phyloP scores from a whole-genome alignment of 805 yeast genomes.

The Metschnikowia henanensis region DNA sequence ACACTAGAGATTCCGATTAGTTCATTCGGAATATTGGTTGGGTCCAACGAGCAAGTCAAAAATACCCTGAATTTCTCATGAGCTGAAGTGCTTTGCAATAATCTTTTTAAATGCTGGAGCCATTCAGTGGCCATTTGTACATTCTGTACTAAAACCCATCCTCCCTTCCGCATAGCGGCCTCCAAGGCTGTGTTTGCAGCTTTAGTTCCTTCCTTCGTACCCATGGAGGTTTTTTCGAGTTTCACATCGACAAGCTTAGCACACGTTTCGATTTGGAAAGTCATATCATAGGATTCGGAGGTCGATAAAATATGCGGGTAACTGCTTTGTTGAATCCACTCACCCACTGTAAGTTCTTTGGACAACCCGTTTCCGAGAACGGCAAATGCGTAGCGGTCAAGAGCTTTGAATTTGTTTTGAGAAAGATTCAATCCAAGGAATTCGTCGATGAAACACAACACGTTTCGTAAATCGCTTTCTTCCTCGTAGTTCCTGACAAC shows the following conservation, averaged over 20 bases:
- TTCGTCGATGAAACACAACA: constrained; percentile 2
- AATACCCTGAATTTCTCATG: constrained; percentile 51
- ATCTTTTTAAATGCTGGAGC: constrained; percentile 54
- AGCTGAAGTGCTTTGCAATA: constrained; percentile 33
- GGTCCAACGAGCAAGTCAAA: constrained; percentile 56
- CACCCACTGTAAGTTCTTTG: neutral
- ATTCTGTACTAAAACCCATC: constrained; percentile 81
- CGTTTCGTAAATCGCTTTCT: neutral
- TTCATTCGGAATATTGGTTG: constrained; percentile 50
- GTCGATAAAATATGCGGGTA: constrained; percentile 54
- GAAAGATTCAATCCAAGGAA: neutral
- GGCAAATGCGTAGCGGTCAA: constrained; percentile 1
- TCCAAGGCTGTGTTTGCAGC: constrained; percentile 56
- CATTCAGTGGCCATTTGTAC: constrained; percentile 70
- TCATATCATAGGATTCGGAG: constrained; percentile 66
- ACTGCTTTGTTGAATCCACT: constrained; percentile 8
- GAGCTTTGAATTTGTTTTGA: neutral
- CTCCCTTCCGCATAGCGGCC: constrained; percentile 46
- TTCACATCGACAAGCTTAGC: constrained; percentile 32
- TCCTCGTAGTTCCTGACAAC: neutral
- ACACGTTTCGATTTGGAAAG: constrained; percentile 47
- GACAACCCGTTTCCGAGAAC: neutral
- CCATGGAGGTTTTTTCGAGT: constrained; percentile 61
- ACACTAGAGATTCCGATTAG: constrained; percentile 55
- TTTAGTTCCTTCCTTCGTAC: constrained; percentile 63